Base-by-base conservation (phyloP, 805 yeast species). In the Pichia insulana region DNA sequence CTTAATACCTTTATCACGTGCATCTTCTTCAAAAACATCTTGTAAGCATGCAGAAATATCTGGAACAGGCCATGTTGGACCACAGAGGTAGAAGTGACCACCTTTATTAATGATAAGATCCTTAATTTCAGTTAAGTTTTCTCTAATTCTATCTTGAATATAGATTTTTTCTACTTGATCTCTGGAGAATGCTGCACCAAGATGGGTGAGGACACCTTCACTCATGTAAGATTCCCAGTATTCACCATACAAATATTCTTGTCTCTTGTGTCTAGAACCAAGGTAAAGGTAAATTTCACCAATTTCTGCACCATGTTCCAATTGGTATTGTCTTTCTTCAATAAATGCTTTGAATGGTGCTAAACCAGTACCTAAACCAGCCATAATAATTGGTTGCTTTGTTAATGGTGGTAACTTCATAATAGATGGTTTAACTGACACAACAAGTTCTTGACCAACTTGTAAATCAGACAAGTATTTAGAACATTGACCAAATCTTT, bases 1-100 rank as follows among this genome's bases (percentile, higher is more conserved):
- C 54, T 73, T 71, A 40, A 70, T 74, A 43, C 92, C 94, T 42
- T 69, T 72, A 50, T 68, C 69, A 40, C 67, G 69, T 20, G 95
- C 95, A 50, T 85, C 95, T 36, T 74, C 73, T 19, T 64, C 63
- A 40, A 88, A 72, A 53, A 90, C 83, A 50, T 86, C 95, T 57
- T 83, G 83, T 52, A 90, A 69, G 55, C 96, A 95, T 35, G 81
- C 83, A 41, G 96, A 84, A 55, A 90, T 84, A 62, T 89, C 96
- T 10, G 97, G 96, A 57, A 90, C 97, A 28, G 97, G 97, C 97
- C 97, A 90, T 2, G 97, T 90, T 34, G 97, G 97, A 49, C 97
- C 97, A 78, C 97, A 90, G 61, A 90, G 73, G 68, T 90, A 90
- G 76, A 90, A 90, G 20, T 88, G 80, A 44, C 97, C 97, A 44